Evolutionary conservation across 441 rosid genomes (phyloP), one percentile per base, ranked within the genome.

Genomic region (Mallotus repandus): DNA sequence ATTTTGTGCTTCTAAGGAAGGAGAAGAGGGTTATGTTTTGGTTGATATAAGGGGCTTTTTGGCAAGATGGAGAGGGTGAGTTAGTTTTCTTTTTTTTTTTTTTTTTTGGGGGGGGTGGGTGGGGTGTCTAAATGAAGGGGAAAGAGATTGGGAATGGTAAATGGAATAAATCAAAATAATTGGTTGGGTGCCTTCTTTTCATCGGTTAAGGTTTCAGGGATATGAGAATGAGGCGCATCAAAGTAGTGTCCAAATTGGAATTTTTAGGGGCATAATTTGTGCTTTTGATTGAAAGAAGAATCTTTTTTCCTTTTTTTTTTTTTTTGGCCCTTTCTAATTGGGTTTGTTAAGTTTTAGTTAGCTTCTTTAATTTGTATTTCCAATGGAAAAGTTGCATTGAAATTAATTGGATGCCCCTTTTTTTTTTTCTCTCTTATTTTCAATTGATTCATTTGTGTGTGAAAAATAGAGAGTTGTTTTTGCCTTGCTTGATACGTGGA

Each of bases 361-460:
- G 21, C 45, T 50, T 3, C 72, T 69, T 69, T 56, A 56, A 58
- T 69, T 25, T 59, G 46, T 59, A 59, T 58, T 70, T 60, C 25
- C 25, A 46, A 70, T 56, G 54, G 1, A 10, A 16, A 16, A 32
- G 25, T 54, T 38, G 46, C 25, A 55, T 18, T 25, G 7, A 38
- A 38, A 38, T 38, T 38, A 4, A 38, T 38, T 38, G 41, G 41
- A 38, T 38, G 41, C 41, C 41, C 38, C 29, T 25, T 35, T 35
- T 35, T 35, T 5, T 35, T 35, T 2, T 35, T 5, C 41, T 4
- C 41, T 35, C 41, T 38, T 38, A 35, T 35, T 7, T 38, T 38
- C 41, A 38, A 38, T 38, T 38, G 41, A 38, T 38, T 38, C 41
- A 38, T 38, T 6, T 38, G 41, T 38, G 41, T 38, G 32, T 29